Evolutionary conservation across 371 early-diverging fungal species (phyloP).

Genomic region (Mucor irregularis): DNA sequence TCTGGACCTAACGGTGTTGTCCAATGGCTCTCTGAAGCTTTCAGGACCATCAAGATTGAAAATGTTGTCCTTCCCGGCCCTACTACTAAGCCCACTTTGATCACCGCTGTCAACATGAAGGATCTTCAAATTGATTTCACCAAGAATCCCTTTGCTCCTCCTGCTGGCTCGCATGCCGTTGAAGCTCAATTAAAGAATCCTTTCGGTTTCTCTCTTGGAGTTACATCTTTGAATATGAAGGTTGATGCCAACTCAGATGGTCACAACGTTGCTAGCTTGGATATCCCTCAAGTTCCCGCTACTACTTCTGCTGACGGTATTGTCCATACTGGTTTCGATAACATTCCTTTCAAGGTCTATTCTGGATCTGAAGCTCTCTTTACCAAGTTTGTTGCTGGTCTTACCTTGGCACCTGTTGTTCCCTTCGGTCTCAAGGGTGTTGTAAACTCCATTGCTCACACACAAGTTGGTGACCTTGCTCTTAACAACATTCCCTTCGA

Average conservation of each 20-base stretch:
- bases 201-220: conserved; percentile 60
- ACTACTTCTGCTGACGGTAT: conserved; percentile 42
- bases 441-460: conserved; percentile 48
- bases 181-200: conserved; percentile 57
- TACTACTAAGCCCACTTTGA: conserved; percentile 30
- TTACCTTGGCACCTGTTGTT: conserved; percentile 34
- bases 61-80: conserved; percentile 52
- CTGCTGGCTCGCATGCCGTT: conserved; percentile 49
- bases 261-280: conserved; percentile 44
- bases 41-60: conserved; percentile 50
- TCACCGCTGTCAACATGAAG: conserved; percentile 51
- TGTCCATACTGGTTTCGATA: conserved; percentile 49
- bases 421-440: conserved; percentile 56
- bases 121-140: conserved; percentile 59
- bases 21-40: conserved; percentile 56
- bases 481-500: conserved; percentile 50
- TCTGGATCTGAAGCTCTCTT: conserved; percentile 45
- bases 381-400: conserved; percentile 47
- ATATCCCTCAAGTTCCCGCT: conserved; percentile 49
- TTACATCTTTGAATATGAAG: conserved; percentile 49
- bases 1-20: conserved; percentile 55
- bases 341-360: conserved; percentile 54
- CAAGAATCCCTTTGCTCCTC: conserved; percentile 47
- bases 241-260: conserved; percentile 38
- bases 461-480: conserved; percentile 53